Base-by-base conservation (phyloP, 2,329 filamentous ascomycete genomes). In the Stachybotrys echinatus region DNA sequence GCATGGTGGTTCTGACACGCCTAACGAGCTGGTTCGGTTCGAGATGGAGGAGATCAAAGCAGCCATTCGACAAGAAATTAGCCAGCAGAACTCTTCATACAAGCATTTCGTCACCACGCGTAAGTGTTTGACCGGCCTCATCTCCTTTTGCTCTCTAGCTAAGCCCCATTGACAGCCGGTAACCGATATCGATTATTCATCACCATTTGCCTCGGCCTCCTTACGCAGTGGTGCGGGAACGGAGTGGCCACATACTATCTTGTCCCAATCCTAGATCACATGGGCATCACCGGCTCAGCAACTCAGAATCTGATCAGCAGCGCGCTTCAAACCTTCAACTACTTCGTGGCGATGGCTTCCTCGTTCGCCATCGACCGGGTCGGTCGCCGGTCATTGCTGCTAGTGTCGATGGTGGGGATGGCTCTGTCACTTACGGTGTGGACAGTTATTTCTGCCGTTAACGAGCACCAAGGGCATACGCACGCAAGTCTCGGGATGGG, bases 371-470 rank as follows among this genome's bases (percentile, higher is more conserved):
- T 73, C 4, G 69, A 73, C 51, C 52, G 64, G 4, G 61, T 72
- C 0, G 71, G 71, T 6, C 71, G 70, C 31, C 66, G 70, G 0
- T 67, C 67, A 34, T 62, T 73, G 55, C 59, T 73, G 23, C 59
- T 73, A 5, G 54, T 62, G 3, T 68, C 69, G 1, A 68, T 68
- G 0, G 51, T 59, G 6, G 66, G 66, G 12, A 71, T 72, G 59
- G 64, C 65, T 17, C 58, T 65, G n/a, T 60, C 59, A 5, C 68
- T 67, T 17, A 50, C 63, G 14, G 70, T 66, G 34, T 64, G 59
- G 49, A 60, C 63, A 1, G 65, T 61, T 0, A 65, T 70, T 0
- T 67, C 63, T 4, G 58, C 64, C 1, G 49, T 53, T 4, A 61
- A 56, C 2, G 52, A 52, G 0, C 53, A 57, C 3, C 51, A 57